Evolutionary conservation across 805 yeast genomes (phyloP).

Genomic region (Wickerhamomyces strasburgensis): DNA sequence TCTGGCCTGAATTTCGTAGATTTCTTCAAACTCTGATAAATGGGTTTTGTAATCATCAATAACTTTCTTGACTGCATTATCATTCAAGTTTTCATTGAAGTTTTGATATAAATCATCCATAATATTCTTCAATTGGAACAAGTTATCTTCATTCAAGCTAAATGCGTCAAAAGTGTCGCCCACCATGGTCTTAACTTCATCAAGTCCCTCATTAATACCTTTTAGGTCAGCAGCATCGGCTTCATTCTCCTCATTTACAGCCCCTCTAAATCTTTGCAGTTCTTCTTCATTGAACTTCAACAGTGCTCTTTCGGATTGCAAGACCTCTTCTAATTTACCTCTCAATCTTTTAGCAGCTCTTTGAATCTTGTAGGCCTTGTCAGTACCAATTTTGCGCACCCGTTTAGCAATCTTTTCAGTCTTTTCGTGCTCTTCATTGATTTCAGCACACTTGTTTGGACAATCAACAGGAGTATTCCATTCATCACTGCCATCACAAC

Average conservation of each 20-base stretch:
- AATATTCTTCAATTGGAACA: constrained; percentile 29
- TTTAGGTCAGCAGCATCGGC: constrained; percentile 12
- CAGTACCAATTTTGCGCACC: constrained; percentile 16
- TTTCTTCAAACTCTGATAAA: constrained; percentile 5
- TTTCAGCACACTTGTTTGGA: constrained; percentile 24
- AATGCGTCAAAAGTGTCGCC: constrained; percentile 18
- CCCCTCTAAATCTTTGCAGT: constrained; percentile 6
- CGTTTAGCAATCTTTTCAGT: constrained; percentile 6
- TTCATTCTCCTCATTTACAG: constrained; percentile 5
- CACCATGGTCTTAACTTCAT: constrained; percentile 10
- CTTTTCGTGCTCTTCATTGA: constrained; percentile 21
- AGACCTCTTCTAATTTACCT: constrained; percentile 15
- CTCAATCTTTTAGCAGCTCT: constrained; percentile 21
- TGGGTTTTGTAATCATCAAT: constrained; percentile 38
- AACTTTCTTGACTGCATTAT: constrained; percentile 75
- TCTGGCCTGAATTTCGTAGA: constrained; percentile 2
- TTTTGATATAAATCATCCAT: constrained; percentile 44
- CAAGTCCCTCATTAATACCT: constrained; percentile 2
- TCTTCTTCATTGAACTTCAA: constrained; percentile 9
- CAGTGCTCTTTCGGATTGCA: constrained; percentile 6
- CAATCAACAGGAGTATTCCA: constrained; percentile 23
- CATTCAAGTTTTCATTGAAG: constrained; percentile 84
- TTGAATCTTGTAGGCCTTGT: constrained; percentile 14
- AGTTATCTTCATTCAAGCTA: constrained; percentile 20
- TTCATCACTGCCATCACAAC: constrained; percentile 97